phyloP scores from a whole-genome alignment of 2,329 filamentous ascomycete species.

The Venturia effusa region DNA sequence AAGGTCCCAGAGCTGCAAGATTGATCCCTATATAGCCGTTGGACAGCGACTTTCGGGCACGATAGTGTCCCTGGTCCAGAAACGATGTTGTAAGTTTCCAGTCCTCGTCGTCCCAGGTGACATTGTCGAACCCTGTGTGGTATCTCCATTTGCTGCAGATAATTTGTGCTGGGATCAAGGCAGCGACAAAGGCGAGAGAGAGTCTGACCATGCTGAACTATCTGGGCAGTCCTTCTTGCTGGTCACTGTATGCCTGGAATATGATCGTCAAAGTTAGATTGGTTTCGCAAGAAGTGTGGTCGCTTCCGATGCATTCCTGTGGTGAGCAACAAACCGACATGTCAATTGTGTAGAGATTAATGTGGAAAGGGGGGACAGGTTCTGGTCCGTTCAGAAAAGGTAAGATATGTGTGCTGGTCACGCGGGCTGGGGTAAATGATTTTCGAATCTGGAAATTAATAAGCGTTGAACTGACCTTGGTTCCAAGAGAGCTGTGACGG shows the following conservation, averaged over 20 bases:
- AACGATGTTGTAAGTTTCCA: slow-evolving; percentile 45
- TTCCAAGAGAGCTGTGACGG: not conserved
- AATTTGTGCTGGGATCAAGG: not conserved
- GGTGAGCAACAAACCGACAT: not conserved
- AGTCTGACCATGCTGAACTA: not conserved
- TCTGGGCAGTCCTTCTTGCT: not conserved
- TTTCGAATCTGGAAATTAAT: not conserved
- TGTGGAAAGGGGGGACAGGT: not conserved
- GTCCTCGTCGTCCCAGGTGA: slow-evolving; percentile 48
- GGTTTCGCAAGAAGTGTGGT: not conserved
- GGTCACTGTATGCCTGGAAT: not conserved
- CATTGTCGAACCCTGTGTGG: slow-evolving; percentile 38
- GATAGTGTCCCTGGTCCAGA: slow-evolving; percentile 47
- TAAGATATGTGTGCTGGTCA: not conserved
- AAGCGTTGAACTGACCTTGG: not conserved
- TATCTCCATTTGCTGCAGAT: slow-evolving; percentile 22
- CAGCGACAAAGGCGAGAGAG: not conserved
- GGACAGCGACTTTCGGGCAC: slow-evolving; percentile 48
- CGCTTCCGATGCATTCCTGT: slow-evolving; percentile 1
- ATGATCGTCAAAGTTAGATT: not conserved
- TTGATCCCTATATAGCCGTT: slow-evolving; percentile 58
- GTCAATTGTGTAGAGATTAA: not conserved
- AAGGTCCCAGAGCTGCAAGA: slow-evolving; percentile 49
- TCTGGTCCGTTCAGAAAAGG: not conserved
- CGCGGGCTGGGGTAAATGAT: not conserved